A percentile compares a stretch with the other conserved stretches of the same genome.
Evolutionary conservation across 2,329 filamentous ascomycete species (phyloP).

Genomic region (Hortaea sp.): DNA sequence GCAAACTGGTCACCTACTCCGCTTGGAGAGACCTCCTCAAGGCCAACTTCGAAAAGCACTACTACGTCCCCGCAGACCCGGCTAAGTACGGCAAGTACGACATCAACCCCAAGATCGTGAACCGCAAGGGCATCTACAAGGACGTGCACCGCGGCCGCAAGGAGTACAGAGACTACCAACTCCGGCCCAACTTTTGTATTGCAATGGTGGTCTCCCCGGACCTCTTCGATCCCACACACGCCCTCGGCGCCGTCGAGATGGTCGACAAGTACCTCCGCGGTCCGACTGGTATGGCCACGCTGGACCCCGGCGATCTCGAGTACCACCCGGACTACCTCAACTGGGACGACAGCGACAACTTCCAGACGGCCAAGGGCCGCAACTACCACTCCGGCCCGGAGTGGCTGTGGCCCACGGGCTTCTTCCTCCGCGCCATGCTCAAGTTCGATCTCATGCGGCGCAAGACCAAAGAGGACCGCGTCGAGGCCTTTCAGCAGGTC

Average conservation of each 20-base stretch:
- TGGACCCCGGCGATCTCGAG: slow-evolving; percentile 85
- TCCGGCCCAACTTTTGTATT: slow-evolving; percentile 87
- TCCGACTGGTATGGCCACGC: slow-evolving; percentile 87
- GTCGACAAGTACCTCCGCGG: slow-evolving; percentile 74
- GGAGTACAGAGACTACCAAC: slow-evolving; percentile 94
- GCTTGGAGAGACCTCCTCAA: slow-evolving; percentile 76
- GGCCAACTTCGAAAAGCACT: slow-evolving; percentile 81
- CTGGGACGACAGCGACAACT: slow-evolving; percentile 83
- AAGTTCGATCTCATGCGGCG: slow-evolving; percentile 77
- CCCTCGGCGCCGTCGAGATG: slow-evolving; percentile 66
- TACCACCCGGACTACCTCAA: slow-evolving; percentile 94
- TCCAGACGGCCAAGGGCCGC: slow-evolving; percentile 82
- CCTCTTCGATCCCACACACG: slow-evolving; percentile 70
- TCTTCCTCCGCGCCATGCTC: slow-evolving; percentile 82
- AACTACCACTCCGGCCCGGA: slow-evolving; percentile 99
- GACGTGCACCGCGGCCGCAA: slow-evolving; percentile 90
- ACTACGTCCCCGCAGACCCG: slow-evolving; percentile 65
- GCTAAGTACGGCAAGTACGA: slow-evolving; percentile 68
- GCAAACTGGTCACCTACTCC: slow-evolving; percentile 53
- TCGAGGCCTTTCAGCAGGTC: slow-evolving; percentile 90
- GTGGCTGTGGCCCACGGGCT: slow-evolving; percentile 96
- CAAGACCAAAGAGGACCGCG: slow-evolving; percentile 54
- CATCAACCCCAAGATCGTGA: slow-evolving; percentile 67
- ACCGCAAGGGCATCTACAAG: slow-evolving; percentile 95
- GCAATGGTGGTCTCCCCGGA: slow-evolving; percentile 90